Evolutionary conservation across 2,329 filamentous ascomycete genomes (phyloP).

Genomic region (Colletotrichum tamarilloi): DNA sequence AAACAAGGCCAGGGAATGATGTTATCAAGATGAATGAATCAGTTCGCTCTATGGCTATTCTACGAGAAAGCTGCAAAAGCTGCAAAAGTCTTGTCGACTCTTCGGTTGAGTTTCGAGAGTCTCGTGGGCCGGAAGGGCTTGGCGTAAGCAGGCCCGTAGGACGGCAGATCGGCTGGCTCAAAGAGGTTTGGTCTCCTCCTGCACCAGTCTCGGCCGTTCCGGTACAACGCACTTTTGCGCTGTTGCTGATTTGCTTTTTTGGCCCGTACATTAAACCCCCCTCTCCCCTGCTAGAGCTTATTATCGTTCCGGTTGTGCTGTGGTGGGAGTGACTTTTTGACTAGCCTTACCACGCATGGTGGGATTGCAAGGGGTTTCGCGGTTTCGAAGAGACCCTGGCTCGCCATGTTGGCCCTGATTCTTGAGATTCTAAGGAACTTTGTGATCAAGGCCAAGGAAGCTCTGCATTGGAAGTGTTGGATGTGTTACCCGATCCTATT

Average conservation of each 20-base stretch:
- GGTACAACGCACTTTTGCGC: background rate
- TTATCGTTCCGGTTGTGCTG: background rate
- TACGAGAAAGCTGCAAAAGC: no score
- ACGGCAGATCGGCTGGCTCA: background rate
- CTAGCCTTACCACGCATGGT: background rate
- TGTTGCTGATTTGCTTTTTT: background rate
- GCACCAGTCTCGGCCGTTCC: background rate
- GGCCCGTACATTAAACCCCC: background rate
- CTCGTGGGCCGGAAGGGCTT: background rate
- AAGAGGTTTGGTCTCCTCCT: background rate
- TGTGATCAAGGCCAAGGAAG: no score
- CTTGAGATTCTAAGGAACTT: no score
- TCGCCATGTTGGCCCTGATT: no score
- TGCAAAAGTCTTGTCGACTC: no score
- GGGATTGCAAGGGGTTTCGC: background rate
- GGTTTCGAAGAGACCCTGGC: no score
- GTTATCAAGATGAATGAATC: no score
- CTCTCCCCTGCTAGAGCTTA: background rate
- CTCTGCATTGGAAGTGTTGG: no score
- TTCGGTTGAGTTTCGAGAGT: no score
- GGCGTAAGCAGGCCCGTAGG: background rate
- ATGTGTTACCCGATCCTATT: no score
- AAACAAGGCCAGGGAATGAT: no score
- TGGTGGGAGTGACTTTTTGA: background rate
- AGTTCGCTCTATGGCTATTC: no score